Conservation (phyloP, 2,329 filamentous ascomycete genomes). For the Aureobasidium subglaciale region DNA sequence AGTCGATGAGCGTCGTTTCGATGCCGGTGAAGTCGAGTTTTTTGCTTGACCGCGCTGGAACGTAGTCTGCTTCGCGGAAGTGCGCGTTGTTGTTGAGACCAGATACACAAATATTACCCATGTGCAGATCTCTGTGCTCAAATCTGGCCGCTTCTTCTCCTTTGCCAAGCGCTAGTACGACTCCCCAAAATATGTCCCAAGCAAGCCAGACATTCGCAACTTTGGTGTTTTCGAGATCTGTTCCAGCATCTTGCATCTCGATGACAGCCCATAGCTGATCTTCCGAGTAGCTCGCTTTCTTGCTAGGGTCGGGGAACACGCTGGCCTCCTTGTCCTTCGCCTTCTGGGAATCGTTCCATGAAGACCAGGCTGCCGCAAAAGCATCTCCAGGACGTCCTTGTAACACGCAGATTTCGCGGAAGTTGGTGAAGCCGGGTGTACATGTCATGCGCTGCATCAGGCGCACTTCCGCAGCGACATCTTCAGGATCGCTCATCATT, state of each 20-base stretch:
- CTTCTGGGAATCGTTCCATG: constrained; percentile 37
- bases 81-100: constrained; percentile 2
- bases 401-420: constrained; percentile 52
- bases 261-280: constrained; percentile 57
- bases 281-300: constrained; percentile 46
- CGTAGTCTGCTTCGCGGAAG: constrained; percentile 19
- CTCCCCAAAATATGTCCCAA: constrained; percentile 62
- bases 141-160: constrained; percentile 55
- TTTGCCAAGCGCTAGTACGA: constrained; percentile 53
- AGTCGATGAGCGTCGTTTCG: constrained; percentile 60
- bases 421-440: constrained; percentile 57
- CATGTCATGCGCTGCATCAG: constrained; percentile 52
- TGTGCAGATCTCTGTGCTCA: constrained; percentile 60
- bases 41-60: constrained; percentile 22
- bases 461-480: constrained; percentile 41
- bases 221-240: constrained; percentile 41
- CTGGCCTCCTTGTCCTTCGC: constrained; percentile 34
- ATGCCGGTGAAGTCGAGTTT: constrained; percentile 48
- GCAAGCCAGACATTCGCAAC: constrained; percentile 24
- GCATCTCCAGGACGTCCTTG: constrained; percentile 47
- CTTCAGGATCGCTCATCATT: constrained; percentile 38
- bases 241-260: constrained; percentile 60
- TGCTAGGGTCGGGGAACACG: constrained; percentile 51
- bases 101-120: constrained; percentile 58
- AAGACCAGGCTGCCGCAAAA: constrained; percentile 42